Conservation (phyloP, 768 basidiomycete species). For the Rhizopogon sp. region DNA sequence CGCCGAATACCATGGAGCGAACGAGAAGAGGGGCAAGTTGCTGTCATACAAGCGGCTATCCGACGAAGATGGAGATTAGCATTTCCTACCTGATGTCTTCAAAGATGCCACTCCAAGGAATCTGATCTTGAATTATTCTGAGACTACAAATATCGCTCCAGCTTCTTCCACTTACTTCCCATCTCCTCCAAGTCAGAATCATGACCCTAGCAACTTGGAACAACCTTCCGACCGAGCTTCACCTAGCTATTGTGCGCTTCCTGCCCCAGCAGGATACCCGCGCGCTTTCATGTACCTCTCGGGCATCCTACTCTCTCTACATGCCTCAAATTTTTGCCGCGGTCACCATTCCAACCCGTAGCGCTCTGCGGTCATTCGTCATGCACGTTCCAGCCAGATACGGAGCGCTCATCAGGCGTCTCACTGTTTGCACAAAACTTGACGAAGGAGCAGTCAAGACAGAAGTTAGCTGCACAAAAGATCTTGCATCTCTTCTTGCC, state of each 20-base stretch:
- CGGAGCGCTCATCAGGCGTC: constrained; percentile 43
- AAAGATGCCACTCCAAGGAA: background rate
- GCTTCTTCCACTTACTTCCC: background rate
- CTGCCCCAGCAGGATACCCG: constrained; percentile 42
- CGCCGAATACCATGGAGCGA: constrained; percentile 15
- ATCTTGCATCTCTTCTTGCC: constrained; percentile 45
- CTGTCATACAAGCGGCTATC: background rate
- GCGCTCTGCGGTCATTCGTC: constrained; percentile 48
- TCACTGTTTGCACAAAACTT: constrained; percentile 43
- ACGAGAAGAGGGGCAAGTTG: background rate
- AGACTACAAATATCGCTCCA: background rate
- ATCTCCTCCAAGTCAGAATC: background rate
- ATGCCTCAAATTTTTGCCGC: constrained; percentile 56
- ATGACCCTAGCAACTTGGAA: constrained; percentile 39
- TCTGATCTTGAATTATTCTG: background rate
- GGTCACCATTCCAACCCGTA: constrained; percentile 42
- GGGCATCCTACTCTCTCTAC: constrained; percentile 46
- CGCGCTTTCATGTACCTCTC: constrained; percentile 45
- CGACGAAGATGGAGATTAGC: constrained; percentile 18
- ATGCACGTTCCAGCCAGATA: constrained; percentile 53
- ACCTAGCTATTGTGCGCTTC: constrained; percentile 48
- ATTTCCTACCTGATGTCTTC: background rate
- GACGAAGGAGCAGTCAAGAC: constrained; percentile 19
- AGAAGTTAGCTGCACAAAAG: constrained; percentile 35
- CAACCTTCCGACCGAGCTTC: constrained; percentile 61